These are phyloP conservation scores for Myxozyma sirexii DNA, from an alignment of 805 yeast genomes.

Conservation along the genomic window DNA sequence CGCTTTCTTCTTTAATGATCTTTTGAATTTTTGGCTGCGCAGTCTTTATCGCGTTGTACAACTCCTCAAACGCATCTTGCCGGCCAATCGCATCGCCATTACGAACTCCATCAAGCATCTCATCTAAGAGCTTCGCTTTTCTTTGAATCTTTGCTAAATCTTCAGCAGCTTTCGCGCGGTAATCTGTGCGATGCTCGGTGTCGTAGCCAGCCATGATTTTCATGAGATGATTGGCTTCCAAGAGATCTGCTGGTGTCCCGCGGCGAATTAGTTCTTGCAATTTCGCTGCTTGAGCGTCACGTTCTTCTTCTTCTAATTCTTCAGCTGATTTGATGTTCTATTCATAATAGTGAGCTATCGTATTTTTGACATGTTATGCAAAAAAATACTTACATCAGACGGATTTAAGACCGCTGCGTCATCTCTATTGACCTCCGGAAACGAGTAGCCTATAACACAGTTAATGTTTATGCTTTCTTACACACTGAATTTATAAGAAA, in stretches of 20 bases:
- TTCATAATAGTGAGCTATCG: constrained; percentile 51
- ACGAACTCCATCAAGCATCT: constrained; percentile 62
- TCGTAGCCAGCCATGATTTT: constrained; percentile 97
- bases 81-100: constrained; percentile 44
- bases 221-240: constrained; percentile 96
- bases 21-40: constrained; percentile 86
- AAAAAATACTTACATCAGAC: constrained; percentile 47
- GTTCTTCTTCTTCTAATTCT: constrained; percentile 90
- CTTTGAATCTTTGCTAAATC: constrained; percentile 82
- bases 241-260: constrained; percentile 92
- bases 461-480: background rate
- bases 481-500: background rate
- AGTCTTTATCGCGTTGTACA: constrained; percentile 74
- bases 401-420: constrained; percentile 95
- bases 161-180: constrained; percentile 75
- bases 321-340: constrained; percentile 64
- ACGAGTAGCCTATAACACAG: constrained; percentile 58
- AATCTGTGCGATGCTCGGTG: constrained; percentile 73
- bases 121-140: constrained; percentile 83
- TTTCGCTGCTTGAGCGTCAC: constrained; percentile 89
- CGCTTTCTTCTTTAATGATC: constrained; percentile 78
- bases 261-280: constrained; percentile 92
- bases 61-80: constrained; percentile 77
- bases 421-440: constrained; percentile 88
- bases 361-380: background rate